These are phyloP conservation scores for Flaveria trinervia DNA, from an alignment of 129 eudicot genomes.

Conservation along the genomic window DNA sequence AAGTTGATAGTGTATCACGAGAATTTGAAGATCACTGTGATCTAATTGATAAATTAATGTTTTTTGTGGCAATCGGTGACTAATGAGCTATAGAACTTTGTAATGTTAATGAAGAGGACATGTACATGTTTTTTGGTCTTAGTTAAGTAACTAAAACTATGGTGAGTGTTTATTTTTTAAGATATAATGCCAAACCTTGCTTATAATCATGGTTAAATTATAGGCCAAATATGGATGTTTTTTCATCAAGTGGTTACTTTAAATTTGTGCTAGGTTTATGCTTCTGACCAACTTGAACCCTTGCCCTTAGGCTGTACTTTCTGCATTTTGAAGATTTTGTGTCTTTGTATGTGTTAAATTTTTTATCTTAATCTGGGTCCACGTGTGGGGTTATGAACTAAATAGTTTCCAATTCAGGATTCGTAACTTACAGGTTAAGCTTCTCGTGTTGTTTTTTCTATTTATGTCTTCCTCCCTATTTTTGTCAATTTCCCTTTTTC, in stretches of 20 bases:
- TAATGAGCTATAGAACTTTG: background rate
- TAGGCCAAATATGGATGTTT: constrained; percentile 5
- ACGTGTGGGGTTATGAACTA: background rate
- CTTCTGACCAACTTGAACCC: background rate
- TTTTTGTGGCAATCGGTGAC: constrained; percentile 20
- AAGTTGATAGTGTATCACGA: constrained; percentile 19
- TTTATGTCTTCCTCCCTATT: background rate
- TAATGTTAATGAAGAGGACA: constrained; percentile 1
- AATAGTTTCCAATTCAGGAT: background rate
- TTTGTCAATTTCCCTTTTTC: background rate
- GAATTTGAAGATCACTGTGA: constrained; percentile 35
- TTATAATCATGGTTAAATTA: too few species aligned
- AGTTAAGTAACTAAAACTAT: background rate
- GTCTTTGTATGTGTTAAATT: background rate
- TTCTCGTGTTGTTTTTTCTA: background rate
- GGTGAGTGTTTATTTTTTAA: background rate
- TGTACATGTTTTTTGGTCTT: constrained; percentile 22
- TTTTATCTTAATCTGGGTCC: background rate
- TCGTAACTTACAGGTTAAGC: background rate
- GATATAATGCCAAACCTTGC: too few species aligned
- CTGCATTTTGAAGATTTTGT: constrained; percentile 17
- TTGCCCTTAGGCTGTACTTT: constrained; percentile 5
- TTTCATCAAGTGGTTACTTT: background rate
- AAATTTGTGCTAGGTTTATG: background rate
- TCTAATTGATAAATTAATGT: constrained; percentile 31